Evolutionary conservation across 768 basidiomycete species (phyloP).

Genomic region (Pleurotus sapidus): DNA sequence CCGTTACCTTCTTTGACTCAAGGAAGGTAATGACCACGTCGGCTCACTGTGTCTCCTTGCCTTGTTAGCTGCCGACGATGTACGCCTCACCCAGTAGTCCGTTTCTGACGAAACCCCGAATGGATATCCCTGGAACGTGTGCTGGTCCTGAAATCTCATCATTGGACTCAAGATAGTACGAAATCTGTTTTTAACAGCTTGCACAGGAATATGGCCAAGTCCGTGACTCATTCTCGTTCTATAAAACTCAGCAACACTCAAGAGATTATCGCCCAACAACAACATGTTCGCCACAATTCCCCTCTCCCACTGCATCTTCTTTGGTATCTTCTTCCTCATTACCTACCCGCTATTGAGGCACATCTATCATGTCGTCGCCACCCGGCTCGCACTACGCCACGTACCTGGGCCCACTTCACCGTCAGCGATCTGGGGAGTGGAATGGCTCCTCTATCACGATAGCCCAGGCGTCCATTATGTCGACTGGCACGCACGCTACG

Average conservation of each 20-base stretch:
- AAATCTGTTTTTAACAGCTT: slow-evolving; percentile 5
- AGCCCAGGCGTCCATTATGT: slow-evolving; percentile 51
- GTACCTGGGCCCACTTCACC: slow-evolving; percentile 49
- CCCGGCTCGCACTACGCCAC: slow-evolving; percentile 32
- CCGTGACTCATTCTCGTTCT: not conserved
- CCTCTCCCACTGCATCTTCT: slow-evolving; percentile 15
- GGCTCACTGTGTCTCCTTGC: not conserved
- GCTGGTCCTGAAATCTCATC: not conserved
- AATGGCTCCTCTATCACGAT: slow-evolving; percentile 52
- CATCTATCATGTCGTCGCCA: slow-evolving; percentile 29
- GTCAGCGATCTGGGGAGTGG: slow-evolving; percentile 61
- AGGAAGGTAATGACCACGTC: not conserved
- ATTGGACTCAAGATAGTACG: not conserved
- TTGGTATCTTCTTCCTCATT: slow-evolving; percentile 21
- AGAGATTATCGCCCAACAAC: too few relatives aligned
- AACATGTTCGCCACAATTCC: slow-evolving; percentile 17
- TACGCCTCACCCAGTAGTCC: not conserved
- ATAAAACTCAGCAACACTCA: not conserved
- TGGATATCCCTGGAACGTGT: not conserved
- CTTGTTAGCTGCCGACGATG: slow-evolving; percentile 1
- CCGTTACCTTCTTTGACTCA: slow-evolving; percentile 1
- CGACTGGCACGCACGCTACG: slow-evolving; percentile 51
- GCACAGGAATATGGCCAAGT: not conserved
- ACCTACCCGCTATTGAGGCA: slow-evolving; percentile 28
- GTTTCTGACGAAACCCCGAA: not conserved